A percentile compares a stretch with the other conserved stretches of the same genome.
Evolutionary conservation across 192 early-diverging fungal species (phyloP).

Genomic region (Fimicolochytrium jonesii): DNA sequence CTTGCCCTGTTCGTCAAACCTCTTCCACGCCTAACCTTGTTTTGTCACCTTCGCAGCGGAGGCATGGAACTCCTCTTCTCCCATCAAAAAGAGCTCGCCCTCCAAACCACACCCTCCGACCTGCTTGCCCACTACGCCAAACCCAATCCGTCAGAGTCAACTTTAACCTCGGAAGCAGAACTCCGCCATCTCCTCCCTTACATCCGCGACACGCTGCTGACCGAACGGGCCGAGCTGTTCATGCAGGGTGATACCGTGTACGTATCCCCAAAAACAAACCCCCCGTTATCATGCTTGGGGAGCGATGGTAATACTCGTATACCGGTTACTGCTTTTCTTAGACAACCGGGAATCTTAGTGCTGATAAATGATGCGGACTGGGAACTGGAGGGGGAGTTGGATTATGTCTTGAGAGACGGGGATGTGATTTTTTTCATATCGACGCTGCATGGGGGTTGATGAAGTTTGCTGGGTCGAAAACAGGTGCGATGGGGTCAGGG

Average conservation of each 20-base stretch:
- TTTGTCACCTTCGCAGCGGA: slow-evolving; percentile 60
- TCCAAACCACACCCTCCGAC: no score
- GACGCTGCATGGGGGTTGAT: slow-evolving; percentile 98
- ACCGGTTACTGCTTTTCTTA: no score
- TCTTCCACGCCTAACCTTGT: no score
- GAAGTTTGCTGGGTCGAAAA: no score
- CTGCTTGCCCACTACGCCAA: no score
- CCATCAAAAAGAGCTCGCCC: slow-evolving; percentile 66
- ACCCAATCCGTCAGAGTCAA: no score
- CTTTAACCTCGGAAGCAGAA: no score
- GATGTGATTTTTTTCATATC: slow-evolving; percentile 93
- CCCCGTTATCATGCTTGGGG: no score
- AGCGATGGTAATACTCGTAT: no score
- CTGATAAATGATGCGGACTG: slow-evolving; percentile 94
- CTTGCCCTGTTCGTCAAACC: no score
- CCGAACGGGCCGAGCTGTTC: slow-evolving; percentile 82
- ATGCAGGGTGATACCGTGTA: slow-evolving; percentile 75
- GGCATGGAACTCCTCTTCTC: slow-evolving; percentile 92
- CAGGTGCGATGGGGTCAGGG: no score
- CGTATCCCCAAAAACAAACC: no score
- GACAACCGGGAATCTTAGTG: slow-evolving; percentile 92
- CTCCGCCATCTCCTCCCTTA: slow-evolving; percentile 67
- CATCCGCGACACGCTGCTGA: slow-evolving; percentile 65
- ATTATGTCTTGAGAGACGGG: slow-evolving; percentile 70
- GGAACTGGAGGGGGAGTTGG: slow-evolving; percentile 88